These are phyloP conservation scores for Acacia pycnantha DNA, from an alignment of 331 rosid genomes.

Conservation along the genomic window DNA sequence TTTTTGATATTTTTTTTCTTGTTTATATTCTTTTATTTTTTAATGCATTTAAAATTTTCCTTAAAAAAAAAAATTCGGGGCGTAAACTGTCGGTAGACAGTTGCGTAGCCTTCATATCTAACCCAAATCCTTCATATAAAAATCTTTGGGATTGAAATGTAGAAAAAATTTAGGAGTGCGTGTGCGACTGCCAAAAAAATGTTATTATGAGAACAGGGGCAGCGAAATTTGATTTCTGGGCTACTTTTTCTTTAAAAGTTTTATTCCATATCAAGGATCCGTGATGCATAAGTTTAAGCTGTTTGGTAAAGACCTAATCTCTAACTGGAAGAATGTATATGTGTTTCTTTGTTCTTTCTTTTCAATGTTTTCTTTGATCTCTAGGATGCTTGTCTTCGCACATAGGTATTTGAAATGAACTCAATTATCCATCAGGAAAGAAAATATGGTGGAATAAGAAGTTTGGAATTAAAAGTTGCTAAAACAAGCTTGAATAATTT, in stretches of 20 bases:
- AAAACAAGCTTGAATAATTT: not conserved
- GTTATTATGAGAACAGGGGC: not conserved
- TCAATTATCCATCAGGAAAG: not conserved
- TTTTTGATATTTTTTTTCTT: no score
- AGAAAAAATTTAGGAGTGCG: not conserved
- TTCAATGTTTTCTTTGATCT: not conserved
- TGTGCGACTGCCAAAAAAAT: not conserved
- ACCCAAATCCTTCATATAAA: not conserved
- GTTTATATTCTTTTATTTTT: no score
- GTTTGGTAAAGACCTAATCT: not conserved
- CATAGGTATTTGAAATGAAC: not conserved
- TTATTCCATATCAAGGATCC: not conserved
- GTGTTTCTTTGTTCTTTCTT: not conserved
- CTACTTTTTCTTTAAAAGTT: not conserved
- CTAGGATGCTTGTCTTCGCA: not conserved
- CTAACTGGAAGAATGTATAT: not conserved
- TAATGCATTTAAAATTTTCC: no score
- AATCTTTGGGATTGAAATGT: not conserved
- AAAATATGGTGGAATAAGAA: not conserved
- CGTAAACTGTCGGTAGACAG: not conserved
- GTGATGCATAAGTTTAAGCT: not conserved
- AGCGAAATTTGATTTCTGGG: not conserved
- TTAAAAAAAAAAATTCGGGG: no score
- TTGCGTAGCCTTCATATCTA: not conserved
- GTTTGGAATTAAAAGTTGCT: not conserved